Base-by-base conservation (phyloP, 1,139 yeast species). In the Scheffersomyces segobiensis region DNA sequence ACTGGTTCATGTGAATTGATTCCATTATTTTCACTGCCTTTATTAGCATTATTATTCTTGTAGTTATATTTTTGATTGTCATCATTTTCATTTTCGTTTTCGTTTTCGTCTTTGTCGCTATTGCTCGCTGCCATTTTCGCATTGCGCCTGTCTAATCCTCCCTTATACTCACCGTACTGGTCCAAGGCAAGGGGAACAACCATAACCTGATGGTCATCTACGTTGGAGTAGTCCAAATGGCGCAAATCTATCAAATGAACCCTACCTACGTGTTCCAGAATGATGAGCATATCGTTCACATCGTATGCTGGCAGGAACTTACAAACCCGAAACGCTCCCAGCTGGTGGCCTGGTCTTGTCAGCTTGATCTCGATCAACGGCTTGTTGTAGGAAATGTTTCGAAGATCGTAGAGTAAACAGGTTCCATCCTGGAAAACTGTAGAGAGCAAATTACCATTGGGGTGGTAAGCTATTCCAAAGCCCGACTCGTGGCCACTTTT, bases 401-500 rank as follows among this genome's bases (percentile, higher is more conserved):
- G 77, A 21, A 90, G 71, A 71, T 93, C 98, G 70, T 87, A 93
- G 21, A 93, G 74, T 61, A 87, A 77, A 62, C 96, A 88, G 46
- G 86, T 77, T 7, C 98, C 98, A 68, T 90, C 93, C 72, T 93
- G 97, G 70, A 91, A 92, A 24, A 93, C 87, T 0, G 91, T 86
- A 1, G 96, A 88, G 71, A 93, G 89, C 64, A 87, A 81, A 59
- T 82, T 67, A 20, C 95, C 96, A 55, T 89, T 86, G 20, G 88
- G 82, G 62, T 89, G 87, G 73, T 87, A 92, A n/a, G 89, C 84
- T 0, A 91, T 85, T 2, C 96, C 92, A 69, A 93, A 91, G 4
- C 97, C 98, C 56, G 89, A 84, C 63, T 90, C 96, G 57, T 89
- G 88, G 12, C 78, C 73, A 0, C 93, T 87, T 53, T 80, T 79